Evolutionary conservation across 805 yeast species (phyloP), one percentile per base, ranked within the genome.

Genomic region (Jamesozyma hellenica): DNA sequence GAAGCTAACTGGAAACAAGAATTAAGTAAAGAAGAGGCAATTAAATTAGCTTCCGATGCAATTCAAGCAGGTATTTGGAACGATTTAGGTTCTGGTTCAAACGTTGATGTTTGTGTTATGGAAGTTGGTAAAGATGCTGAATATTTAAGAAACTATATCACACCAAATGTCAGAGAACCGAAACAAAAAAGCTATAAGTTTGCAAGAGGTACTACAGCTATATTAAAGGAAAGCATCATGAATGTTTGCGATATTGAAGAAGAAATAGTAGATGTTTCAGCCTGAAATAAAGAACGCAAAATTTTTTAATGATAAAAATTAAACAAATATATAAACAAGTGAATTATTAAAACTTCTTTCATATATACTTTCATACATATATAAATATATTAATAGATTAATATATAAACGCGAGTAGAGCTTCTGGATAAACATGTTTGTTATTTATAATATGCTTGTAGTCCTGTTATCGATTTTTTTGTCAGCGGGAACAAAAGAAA

Each of bases 51-150:
- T 45, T 70, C 95, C 3, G 87, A 84, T 50, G 97, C 97, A 19
- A 92, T 92, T 56, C 84, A 85, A 65, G 86, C 95, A 14, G 98
- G 98, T 74, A 90, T 92, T 55, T 92, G 96, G 95, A 92, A 92
- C 64, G 98, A 92, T 71, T 74, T 90, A 58, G 98, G 98, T 36
- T 90, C 97, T 1, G 98, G 98, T 60, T 92, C 98, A 23, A 92
- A 92, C 58, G 97, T 92, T 28, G 98, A 92, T 61, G 69, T 92
- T 46, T 92, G 97, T 69, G 97, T 92, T 14, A 86, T 92, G 94
- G 96, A 90, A 65, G 67, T 74, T 32, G 95, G 92, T 46, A 78
- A 84, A 59, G 94, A 85, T 61, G 95, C 97, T 9, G 76, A 72
- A 45, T 71, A 90, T 41, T 68, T 74, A 60, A 77, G 98, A 66